These are phyloP conservation scores for Talaromyces stipitatus DNA, from an alignment of 495 filamentous ascomycete genomes.

Conservation along the genomic window DNA sequence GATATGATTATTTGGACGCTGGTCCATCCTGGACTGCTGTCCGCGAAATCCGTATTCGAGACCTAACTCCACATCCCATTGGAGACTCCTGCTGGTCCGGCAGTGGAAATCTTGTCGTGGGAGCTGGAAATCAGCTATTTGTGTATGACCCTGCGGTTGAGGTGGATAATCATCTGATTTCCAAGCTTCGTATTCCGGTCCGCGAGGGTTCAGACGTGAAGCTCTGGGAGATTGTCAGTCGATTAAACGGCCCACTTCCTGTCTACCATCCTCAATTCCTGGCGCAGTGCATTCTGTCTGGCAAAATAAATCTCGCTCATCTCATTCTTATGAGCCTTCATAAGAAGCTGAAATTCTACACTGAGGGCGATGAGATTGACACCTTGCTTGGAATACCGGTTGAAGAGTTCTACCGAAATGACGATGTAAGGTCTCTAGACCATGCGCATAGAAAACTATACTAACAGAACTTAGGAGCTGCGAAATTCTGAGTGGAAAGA, in stretches of 20 bases:
- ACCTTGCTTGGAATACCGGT: slow-evolving; percentile 66
- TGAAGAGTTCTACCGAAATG: slow-evolving; percentile 60
- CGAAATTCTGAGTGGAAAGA: slow-evolving; percentile 40
- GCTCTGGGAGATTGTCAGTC: slow-evolving; percentile 72
- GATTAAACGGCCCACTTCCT: slow-evolving; percentile 80
- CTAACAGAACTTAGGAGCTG: slow-evolving; percentile 27
- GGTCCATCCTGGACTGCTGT: slow-evolving; percentile 87
- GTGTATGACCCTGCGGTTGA: slow-evolving; percentile 71
- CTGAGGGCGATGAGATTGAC: slow-evolving; percentile 75
- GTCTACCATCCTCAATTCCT: slow-evolving; percentile 92
- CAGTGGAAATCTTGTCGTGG: slow-evolving; percentile 76
- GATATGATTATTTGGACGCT: slow-evolving; percentile 87
- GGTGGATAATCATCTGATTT: slow-evolving; percentile 51
- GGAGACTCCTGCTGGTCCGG: slow-evolving; percentile 88
- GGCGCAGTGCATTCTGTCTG: slow-evolving; percentile 77
- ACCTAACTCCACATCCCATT: slow-evolving; percentile 85
- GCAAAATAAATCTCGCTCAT: slow-evolving; percentile 68
- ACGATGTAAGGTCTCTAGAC: slow-evolving; percentile 28
- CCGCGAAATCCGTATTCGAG: slow-evolving; percentile 70
- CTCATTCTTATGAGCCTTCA: slow-evolving; percentile 66
- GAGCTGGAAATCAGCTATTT: slow-evolving; percentile 89
- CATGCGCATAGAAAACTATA: background rate
- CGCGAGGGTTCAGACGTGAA: slow-evolving; percentile 44
- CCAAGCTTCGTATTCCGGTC: slow-evolving; percentile 55
- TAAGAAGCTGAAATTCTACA: slow-evolving; percentile 72